phyloP scores from a whole-genome alignment of 208 protist species.

The Wallacemonas sp. region DNA sequence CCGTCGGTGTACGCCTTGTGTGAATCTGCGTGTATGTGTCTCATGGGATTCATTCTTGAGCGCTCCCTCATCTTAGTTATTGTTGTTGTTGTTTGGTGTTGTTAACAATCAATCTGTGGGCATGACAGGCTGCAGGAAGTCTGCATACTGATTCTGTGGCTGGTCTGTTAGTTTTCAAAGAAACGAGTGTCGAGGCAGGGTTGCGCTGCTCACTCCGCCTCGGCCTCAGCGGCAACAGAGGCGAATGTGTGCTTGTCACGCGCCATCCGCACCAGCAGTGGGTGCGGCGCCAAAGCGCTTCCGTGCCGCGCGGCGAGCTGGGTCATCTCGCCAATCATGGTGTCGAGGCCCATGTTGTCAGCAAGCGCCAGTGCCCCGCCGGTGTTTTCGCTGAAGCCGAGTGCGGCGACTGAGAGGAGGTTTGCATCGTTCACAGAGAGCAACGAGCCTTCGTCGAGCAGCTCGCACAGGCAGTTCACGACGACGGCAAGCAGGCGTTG shows the following conservation, averaged over 20 bases:
- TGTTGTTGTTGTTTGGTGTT: constrained; percentile 2
- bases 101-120: neutral
- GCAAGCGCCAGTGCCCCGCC: constrained; percentile 66
- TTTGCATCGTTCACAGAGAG: constrained; percentile 50
- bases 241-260: constrained; percentile 36
- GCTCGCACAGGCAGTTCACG: constrained; percentile 57
- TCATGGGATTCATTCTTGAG: neutral
- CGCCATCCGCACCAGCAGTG: constrained; percentile 55
- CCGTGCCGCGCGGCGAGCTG: constrained; percentile 39
- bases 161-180: too few species aligned
- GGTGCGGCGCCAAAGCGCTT: constrained; percentile 52
- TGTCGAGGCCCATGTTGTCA: constrained; percentile 34
- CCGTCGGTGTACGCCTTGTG: too few species aligned
- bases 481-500: constrained; percentile 65
- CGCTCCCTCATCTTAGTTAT: neutral
- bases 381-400: constrained; percentile 59
- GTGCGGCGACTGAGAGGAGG: constrained; percentile 53
- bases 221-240: constrained; percentile 21
- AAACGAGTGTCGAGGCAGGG: neutral
- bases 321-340: constrained; percentile 38
- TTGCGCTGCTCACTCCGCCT: neutral
- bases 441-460: constrained; percentile 50
- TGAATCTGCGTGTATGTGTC: neutral
- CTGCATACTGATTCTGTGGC: too few species aligned
- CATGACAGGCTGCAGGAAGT: too few species aligned